Evolutionary conservation across 2,329 filamentous ascomycete genomes (phyloP), one percentile per base, ranked within the genome.

Genomic region (Paraphaeosphaeria sporulosa): DNA sequence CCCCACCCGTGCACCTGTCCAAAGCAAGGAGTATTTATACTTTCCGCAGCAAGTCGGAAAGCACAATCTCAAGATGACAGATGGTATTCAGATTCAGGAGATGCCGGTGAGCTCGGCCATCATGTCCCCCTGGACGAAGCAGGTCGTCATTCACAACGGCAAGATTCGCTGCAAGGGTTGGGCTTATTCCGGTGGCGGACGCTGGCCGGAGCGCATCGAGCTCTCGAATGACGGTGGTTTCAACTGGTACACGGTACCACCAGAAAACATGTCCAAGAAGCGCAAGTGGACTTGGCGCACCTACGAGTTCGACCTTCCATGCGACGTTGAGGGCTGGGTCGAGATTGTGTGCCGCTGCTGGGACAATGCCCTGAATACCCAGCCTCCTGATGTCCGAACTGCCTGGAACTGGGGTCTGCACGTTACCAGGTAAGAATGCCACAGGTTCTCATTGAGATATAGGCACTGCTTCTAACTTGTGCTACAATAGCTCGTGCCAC

Each of bases 41-140:
- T 32, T 32, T 12, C 30, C 30, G 2, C 10, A 32, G 30, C 30
- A 32, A 8, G 8, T 32, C 30, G 30, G 30, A 32, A 32, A 32
- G 10, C 30, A 32, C 30, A 32, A 32, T 9, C 4, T 9, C 30
- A 32, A 9, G 10, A 32, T 32, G 30, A 32, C 30, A 32, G 30
- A 32, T 50, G 88, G 87, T 0, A 88, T 89, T 62, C 85, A 84
- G 63, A 91, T 90, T 66, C 89, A 92, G 68, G 89, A 90, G 38
- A 91, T 91, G 88, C 89, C 89, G 0, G 88, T 91, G 3, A 86
- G 83, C 48, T 86, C 82, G 15, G 89, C 88, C 23, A 90, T 90
- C 67, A 90, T 90, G 85, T 80, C 84, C 0, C 89, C 88, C 79
- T 81, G 77, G 83, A 84, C 25, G 87, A 87, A 88, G n/a, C 83